Evolutionary conservation across 257 asterid species (phyloP).

Genomic region (Solanum lignicaule): DNA sequence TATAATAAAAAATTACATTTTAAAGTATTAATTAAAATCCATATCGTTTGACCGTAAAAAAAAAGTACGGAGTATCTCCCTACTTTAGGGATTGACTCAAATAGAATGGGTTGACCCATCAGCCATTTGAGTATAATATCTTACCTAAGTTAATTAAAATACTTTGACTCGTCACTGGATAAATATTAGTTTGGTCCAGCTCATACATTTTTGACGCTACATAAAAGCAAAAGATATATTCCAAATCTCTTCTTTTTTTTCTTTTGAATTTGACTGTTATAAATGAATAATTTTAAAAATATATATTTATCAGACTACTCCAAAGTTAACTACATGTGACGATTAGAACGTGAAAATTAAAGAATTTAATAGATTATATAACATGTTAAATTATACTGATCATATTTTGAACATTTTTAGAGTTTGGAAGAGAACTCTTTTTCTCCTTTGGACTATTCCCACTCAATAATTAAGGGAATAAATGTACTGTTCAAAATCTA

Average conservation of each 20-base stretch:
- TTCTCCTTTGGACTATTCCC: not conserved
- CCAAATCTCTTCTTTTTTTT: not conserved
- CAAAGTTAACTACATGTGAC: not conserved
- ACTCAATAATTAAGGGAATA: not conserved
- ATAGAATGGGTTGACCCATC: not conserved
- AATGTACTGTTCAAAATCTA: not conserved
- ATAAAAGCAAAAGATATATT: not conserved
- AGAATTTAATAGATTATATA: not conserved
- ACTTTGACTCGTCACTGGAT: not conserved
- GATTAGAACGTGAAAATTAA: not conserved
- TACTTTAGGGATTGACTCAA: not conserved
- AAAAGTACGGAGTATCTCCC: too few relatives aligned
- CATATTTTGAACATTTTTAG: too few relatives aligned
- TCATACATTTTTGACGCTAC: not conserved
- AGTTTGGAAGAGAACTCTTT: not conserved
- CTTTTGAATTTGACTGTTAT: not conserved
- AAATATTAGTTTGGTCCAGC: not conserved
- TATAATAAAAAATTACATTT: too few relatives aligned
- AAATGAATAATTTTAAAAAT: not conserved
- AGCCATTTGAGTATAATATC: not conserved
- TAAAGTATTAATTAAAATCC: too few relatives aligned
- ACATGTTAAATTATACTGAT: not conserved
- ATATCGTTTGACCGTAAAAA: too few relatives aligned
- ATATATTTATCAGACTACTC: not conserved
- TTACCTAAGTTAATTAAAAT: not conserved